Conservation (phyloP, 345 rosid genomes). For the Ricinus communis region DNA sequence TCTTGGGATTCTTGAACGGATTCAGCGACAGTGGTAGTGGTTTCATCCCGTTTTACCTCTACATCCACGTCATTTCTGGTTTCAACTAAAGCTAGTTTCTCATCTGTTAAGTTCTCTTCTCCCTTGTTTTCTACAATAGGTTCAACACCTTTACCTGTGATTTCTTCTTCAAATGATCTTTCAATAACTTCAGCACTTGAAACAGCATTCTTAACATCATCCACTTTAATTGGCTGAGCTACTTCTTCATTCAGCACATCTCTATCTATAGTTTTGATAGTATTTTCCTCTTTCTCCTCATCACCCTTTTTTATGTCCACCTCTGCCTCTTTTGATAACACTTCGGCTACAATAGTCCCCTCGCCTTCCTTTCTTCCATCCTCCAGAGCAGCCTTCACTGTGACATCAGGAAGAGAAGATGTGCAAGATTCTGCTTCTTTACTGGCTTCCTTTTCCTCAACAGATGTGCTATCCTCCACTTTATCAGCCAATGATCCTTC, state of each 20-base stretch:
- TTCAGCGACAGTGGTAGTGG: not conserved
- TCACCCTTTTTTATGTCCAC: slow-evolving; percentile 6
- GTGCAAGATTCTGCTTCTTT: not conserved
- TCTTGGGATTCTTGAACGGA: slow-evolving; percentile 1
- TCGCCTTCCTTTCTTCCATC: not conserved
- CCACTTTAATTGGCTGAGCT: slow-evolving; percentile 1
- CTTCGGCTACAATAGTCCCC: slow-evolving; percentile 6
- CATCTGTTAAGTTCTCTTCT: slow-evolving; percentile 10
- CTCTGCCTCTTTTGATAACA: slow-evolving; percentile 3
- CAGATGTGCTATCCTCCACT: not conserved
- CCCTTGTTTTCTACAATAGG: slow-evolving; percentile 8
- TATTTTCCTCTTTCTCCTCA: not conserved
- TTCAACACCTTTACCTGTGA: slow-evolving; percentile 11
- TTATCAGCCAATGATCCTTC: too few relatives aligned
- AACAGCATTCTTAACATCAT: not conserved
- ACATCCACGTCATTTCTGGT: not conserved
- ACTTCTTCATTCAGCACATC: not conserved
- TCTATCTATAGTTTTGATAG: not conserved
- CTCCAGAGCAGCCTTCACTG: not conserved
- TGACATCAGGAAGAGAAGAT: not conserved
- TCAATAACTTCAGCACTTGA: slow-evolving; percentile 9
- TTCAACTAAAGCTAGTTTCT: slow-evolving; percentile 9
- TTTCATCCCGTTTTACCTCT: slow-evolving; percentile 13
- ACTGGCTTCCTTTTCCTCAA: slow-evolving; percentile 11
- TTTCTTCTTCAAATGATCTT: slow-evolving; percentile 11